Evolutionary conservation across 805 yeast species (phyloP).

Genomic region (Candida coquimbonensis): DNA sequence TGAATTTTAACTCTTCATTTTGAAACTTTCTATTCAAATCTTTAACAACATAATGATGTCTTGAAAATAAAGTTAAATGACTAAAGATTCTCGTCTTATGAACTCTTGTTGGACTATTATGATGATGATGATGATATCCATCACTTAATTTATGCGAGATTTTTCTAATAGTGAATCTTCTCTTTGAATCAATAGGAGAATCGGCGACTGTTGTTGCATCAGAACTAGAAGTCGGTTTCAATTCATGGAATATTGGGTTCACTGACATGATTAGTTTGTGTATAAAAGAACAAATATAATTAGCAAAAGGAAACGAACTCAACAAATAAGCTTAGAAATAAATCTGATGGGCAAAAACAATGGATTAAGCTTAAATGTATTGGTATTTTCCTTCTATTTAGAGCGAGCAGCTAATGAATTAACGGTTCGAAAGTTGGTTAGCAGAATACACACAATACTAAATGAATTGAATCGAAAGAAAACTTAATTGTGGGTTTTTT

Average conservation of each 20-base stretch:
- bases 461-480: not conserved
- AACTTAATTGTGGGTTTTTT: not conserved
- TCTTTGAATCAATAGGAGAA: not conserved
- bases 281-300: not conserved
- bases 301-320: too few relatives aligned
- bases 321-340: not conserved
- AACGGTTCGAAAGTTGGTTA: not conserved
- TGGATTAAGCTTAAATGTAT: not conserved
- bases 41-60: not conserved
- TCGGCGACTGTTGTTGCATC: not conserved
- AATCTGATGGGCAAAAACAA: not conserved
- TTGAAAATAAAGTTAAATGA: not conserved
- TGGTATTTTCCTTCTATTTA: not conserved
- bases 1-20: not conserved
- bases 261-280: not conserved
- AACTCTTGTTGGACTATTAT: not conserved
- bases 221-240: not conserved
- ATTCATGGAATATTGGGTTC: slow-evolving; percentile 1
- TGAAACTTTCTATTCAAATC: not conserved
- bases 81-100: not conserved
- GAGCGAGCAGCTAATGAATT: not conserved
- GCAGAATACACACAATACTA: not conserved
- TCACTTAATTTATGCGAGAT: slow-evolving; percentile 3
- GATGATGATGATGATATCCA: not conserved
- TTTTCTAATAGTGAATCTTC: slow-evolving; percentile 1